A percentile compares a stretch with the other conserved stretches of the same genome.
These are phyloP conservation scores for Tuber borchii DNA, from an alignment of 495 filamentous ascomycete species.

Conservation along the genomic window DNA sequence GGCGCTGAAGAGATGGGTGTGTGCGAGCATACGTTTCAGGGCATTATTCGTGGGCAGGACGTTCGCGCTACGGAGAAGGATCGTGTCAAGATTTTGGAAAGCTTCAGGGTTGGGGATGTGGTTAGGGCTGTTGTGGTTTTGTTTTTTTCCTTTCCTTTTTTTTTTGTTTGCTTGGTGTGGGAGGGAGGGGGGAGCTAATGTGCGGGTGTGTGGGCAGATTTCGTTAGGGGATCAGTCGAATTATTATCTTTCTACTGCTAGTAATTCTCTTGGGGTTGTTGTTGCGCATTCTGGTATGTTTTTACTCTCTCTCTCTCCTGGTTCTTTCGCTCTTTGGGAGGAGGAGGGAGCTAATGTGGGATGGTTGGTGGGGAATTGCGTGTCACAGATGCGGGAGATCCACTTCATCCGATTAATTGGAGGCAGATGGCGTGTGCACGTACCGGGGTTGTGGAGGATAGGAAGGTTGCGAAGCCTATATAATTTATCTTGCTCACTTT, in stretches of 20 bases:
- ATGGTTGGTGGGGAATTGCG: neutral
- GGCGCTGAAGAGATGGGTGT: constrained; percentile 44
- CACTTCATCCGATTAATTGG: constrained; percentile 90
- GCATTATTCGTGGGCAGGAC: constrained; percentile 62
- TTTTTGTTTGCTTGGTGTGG: neutral
- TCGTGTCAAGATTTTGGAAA: constrained; percentile 78
- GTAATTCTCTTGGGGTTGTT: constrained; percentile 86
- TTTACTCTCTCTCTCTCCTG: no score
- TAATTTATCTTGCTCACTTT: constrained; percentile 45
- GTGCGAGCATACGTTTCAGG: constrained; percentile 47
- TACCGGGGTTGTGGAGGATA: constrained; percentile 68
- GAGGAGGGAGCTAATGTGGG: neutral
- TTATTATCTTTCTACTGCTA: constrained; percentile 84
- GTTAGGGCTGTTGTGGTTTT: constrained; percentile 72
- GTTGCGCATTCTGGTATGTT: constrained; percentile 65
- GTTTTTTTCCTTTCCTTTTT: neutral
- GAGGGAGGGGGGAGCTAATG: neutral
- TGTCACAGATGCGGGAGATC: constrained; percentile 62
- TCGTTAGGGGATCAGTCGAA: constrained; percentile 87
- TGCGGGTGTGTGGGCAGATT: constrained; percentile 52
- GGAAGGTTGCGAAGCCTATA: constrained; percentile 91
- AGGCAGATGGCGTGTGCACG: constrained; percentile 80
- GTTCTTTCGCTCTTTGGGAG: neutral
- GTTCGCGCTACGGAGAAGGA: constrained; percentile 95
- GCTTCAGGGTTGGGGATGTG: constrained; percentile 89